phyloP scores from a whole-genome alignment of 78 protist genomes.

The Dictyostelium intermedium region DNA sequence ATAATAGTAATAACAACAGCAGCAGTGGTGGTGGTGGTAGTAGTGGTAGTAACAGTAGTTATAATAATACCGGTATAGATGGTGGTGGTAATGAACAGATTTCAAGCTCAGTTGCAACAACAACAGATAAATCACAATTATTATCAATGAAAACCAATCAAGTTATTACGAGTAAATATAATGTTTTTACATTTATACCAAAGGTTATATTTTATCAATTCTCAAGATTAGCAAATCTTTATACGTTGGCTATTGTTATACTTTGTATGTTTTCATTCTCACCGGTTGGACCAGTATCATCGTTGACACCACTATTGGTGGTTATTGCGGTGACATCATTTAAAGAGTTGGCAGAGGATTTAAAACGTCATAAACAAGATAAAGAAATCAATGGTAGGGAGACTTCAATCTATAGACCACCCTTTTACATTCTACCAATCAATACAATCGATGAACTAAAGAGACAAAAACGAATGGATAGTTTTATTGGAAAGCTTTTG shows the following conservation, averaged over 20 bases:
- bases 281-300: slow-evolving; percentile 87
- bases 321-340: slow-evolving; percentile 86
- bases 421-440: neutral
- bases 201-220: slow-evolving; percentile 78
- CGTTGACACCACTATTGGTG: slow-evolving; percentile 85
- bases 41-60: no score
- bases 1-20: neutral
- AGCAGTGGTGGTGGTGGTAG: neutral
- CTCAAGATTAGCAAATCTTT: slow-evolving; percentile 87
- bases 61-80: neutral
- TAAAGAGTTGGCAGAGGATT: slow-evolving; percentile 90
- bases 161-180: slow-evolving; percentile 83
- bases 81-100: neutral
- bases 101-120: neutral
- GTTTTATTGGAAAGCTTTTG: neutral
- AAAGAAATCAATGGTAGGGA: slow-evolving; percentile 56
- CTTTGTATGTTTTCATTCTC: slow-evolving; percentile 88
- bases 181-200: slow-evolving; percentile 70
- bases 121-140: neutral
- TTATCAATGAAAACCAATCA: slow-evolving; percentile 8
- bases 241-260: slow-evolving; percentile 85
- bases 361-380: slow-evolving; percentile 78
- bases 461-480: neutral
- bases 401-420: slow-evolving; percentile 38
- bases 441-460: neutral